These are phyloP conservation scores for Lantana camara DNA, from an alignment of 257 asterid species.

Conservation along the genomic window DNA sequence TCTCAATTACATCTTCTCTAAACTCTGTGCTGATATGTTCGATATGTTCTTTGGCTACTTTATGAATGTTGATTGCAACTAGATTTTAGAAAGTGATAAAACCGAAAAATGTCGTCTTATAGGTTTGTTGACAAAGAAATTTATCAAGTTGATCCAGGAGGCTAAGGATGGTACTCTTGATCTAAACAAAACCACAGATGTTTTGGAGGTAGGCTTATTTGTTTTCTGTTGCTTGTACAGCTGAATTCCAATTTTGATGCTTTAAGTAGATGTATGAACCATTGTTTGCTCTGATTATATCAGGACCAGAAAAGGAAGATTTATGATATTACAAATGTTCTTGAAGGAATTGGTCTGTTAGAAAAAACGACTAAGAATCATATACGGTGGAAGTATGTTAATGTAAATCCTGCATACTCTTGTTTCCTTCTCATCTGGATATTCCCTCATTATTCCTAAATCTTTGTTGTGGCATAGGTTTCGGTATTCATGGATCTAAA, in stretches of 20 bases:
- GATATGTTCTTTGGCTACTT: not conserved
- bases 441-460: constrained; percentile 30
- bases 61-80: not conserved
- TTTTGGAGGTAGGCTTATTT: constrained; percentile 50
- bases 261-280: not conserved
- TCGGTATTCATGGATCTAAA: constrained; percentile 36
- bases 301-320: constrained; percentile 94
- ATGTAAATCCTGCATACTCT: constrained; percentile 5
- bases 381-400: constrained; percentile 71
- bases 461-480: constrained; percentile 50
- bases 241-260: constrained; percentile 9
- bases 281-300: constrained; percentile 8
- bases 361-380: constrained; percentile 79
- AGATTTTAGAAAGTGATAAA: not conserved
- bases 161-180: constrained; percentile 73
- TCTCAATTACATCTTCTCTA: constrained; percentile 2
- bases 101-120: constrained; percentile 19
- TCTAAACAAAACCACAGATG: constrained; percentile 66
- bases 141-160: constrained; percentile 55
- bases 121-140: constrained; percentile 84
- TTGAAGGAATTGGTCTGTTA: constrained; percentile 80
- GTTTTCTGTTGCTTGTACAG: not conserved
- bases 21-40: constrained; percentile 1
- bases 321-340: constrained; percentile 89
- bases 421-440: constrained; percentile 15